Base-by-base conservation (phyloP, 306 rosid species). In the Acacia melanoxylon region DNA sequence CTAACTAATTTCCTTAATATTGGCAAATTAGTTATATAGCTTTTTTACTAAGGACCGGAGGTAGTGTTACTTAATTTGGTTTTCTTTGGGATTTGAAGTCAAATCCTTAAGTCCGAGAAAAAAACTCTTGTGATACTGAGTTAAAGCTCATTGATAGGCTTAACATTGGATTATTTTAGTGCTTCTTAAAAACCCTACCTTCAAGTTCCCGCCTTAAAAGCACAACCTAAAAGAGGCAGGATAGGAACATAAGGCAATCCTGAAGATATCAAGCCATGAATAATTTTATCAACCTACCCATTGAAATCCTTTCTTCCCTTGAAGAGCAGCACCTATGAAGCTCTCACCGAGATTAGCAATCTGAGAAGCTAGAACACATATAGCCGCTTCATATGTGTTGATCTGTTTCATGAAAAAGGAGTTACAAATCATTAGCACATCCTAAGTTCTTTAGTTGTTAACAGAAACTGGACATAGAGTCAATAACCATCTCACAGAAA, bases 291-390 rank as follows among this genome's bases (percentile, higher is more conserved):
- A 81, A 87, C 94, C 8, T 91, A 95, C 99, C 99, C 99, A 93
- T 82, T 62, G 87, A 87, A 91, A 93, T 86, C 99, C 99, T 82
- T 93, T 92, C 90, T 92, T 95, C 65, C 90, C 98, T 90, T 95
- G 99, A 77, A 92, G 82, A 16, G 88, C 83, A 77, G 99, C 99
- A 84, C 99, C 99, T 74, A 95, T 91, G 82, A 95, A 70, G 90
- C 99, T 95, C 87, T 95, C 98, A 5, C 99, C 97, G 62, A 95
- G 84, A 87, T 95, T 95, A 75, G 98, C 99, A 85, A 95, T 83
- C 89, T 95, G 99, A 35, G 99, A 83, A 76, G 99, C 98, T 85
- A 95, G 20, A 46, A 93, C 81, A 67, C 99, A 95, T 85, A 95
- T 89, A 79, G 88, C 67, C 33, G 91, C 94, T 86, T 89, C 97